phyloP scores from a whole-genome alignment of 176 grass and related monocot species.

The Juncus inflexus region DNA sequence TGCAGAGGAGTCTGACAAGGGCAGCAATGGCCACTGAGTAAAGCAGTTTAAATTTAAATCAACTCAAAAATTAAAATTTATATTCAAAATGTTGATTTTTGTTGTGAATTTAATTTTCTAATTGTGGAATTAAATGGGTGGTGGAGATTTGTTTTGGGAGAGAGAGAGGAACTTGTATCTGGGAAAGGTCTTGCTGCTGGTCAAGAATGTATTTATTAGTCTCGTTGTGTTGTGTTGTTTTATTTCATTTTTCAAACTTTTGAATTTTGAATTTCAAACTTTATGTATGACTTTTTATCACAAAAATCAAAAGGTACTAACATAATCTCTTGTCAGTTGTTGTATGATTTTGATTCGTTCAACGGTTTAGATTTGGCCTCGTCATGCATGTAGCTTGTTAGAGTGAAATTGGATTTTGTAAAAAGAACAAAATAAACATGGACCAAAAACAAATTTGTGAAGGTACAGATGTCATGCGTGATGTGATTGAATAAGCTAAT shows the following conservation, averaged over 20 bases:
- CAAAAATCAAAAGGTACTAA: constrained; percentile 18
- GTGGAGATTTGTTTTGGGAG: constrained; percentile 5
- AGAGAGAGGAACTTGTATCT: constrained; percentile 14
- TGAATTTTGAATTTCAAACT: constrained; percentile 26
- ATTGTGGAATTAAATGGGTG: constrained; percentile 9
- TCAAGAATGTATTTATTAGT: constrained; percentile 85
- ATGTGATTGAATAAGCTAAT: constrained; percentile 22
- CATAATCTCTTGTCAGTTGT: background rate
- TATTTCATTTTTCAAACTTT: background rate
- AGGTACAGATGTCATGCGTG: constrained; percentile 10
- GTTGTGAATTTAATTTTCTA: constrained; percentile 16
- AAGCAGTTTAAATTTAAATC: constrained; percentile 13
- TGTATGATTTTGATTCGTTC: too few species aligned
- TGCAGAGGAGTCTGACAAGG: constrained; percentile 56
- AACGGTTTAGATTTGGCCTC: constrained; percentile 1
- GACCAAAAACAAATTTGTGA: background rate
- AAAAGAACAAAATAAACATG: constrained; percentile 7
- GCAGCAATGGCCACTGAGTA: constrained; percentile 47
- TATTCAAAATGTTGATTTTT: constrained; percentile 23
- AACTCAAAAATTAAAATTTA: constrained; percentile 7
- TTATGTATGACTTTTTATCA: constrained; percentile 22
- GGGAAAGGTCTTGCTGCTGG: constrained; percentile 94
- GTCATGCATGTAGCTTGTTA: constrained; percentile 11
- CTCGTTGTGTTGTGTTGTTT: background rate
- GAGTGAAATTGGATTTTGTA: constrained; percentile 10